phyloP scores from a whole-genome alignment of 2,329 filamentous ascomycete genomes.

The Penicillium psychrosexuale region DNA sequence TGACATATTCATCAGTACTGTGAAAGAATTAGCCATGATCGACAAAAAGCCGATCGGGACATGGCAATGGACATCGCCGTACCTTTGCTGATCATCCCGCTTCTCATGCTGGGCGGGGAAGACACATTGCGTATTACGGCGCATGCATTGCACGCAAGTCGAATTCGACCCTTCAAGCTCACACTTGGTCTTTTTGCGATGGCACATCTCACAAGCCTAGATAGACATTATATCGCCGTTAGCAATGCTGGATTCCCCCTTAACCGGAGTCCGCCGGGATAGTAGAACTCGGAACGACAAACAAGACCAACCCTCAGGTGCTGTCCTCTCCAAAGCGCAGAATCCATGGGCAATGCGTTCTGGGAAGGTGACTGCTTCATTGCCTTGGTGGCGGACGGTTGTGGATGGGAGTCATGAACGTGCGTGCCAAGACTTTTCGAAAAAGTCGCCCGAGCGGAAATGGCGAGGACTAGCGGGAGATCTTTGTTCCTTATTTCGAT shows the following conservation, averaged over 20 bases:
- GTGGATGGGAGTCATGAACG: slow-evolving; percentile 11
- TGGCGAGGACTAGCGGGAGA: slow-evolving; percentile 3
- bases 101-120: slow-evolving; percentile 95
- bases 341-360: slow-evolving; percentile 3
- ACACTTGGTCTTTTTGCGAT: slow-evolving; percentile 86
- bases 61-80: slow-evolving; percentile 18
- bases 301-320: background rate
- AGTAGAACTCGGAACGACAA: background rate
- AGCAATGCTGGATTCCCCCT: background rate
- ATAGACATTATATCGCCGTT: background rate
- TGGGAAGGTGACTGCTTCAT: background rate
- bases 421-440: slow-evolving; percentile 19
- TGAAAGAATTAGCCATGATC: slow-evolving; percentile 8
- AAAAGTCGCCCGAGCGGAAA: background rate
- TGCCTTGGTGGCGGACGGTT: slow-evolving; percentile 10
- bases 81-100: slow-evolving; percentile 87
- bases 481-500: slow-evolving; percentile 4
- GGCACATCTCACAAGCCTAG: slow-evolving; percentile 87
- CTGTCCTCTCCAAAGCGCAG: background rate
- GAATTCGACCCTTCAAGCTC: slow-evolving; percentile 76
- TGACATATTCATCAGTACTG: slow-evolving; percentile 82
- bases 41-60: background rate
- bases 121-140: slow-evolving; percentile 90
- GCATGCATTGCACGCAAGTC: slow-evolving; percentile 78
- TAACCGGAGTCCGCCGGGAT: background rate